phyloP scores from a whole-genome alignment of 2,329 filamentous ascomycete genomes.

The Chaetomium strumarium region DNA sequence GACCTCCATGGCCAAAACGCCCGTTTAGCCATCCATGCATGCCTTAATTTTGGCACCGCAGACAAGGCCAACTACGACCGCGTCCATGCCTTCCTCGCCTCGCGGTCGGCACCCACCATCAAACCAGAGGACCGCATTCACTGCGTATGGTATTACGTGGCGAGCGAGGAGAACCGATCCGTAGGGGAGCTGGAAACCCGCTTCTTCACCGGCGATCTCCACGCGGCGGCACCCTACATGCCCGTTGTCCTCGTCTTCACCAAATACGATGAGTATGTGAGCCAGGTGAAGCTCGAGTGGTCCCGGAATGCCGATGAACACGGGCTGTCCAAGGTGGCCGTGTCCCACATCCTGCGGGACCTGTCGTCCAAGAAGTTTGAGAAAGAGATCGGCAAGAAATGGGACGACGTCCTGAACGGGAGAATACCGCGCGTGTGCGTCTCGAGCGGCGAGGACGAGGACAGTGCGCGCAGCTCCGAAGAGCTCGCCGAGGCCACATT shows the following conservation, averaged over 20 bases:
- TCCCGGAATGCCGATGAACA: conserved; percentile 15
- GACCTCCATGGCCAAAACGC: conserved; percentile 22
- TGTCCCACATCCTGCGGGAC: conserved; percentile 23
- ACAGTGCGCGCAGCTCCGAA: conserved; percentile 16
- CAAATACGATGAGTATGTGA: conserved; percentile 25
- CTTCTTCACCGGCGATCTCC: conserved; percentile 17
- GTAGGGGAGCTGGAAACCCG: conserved; percentile 17
- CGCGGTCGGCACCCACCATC: conserved; percentile 3
- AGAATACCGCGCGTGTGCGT: conserved; percentile 19
- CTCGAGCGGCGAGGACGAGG: conserved; percentile 14
- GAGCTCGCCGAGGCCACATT: conserved; percentile 17
- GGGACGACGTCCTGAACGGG: conserved; percentile 16
- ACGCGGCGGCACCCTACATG: conserved; percentile 11
- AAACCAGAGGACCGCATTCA: conserved; percentile 16
- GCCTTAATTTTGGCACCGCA: conserved; percentile 22
- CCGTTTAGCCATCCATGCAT: conserved; percentile 20
- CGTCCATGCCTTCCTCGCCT: conserved; percentile 20
- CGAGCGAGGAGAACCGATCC: conserved; percentile 17
- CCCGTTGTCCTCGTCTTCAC: conserved; percentile 23
- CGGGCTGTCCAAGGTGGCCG: conserved; percentile 22
- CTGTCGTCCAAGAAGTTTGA: conserved; percentile 21
- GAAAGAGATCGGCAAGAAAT: conserved; percentile 18
- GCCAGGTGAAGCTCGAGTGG: conserved; percentile 21
- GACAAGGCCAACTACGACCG: conserved; percentile 20
- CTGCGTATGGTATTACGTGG: conserved; percentile 26